Conservation (phyloP, 306 rosid genomes). For the Chamaecrista fasciculata region DNA sequence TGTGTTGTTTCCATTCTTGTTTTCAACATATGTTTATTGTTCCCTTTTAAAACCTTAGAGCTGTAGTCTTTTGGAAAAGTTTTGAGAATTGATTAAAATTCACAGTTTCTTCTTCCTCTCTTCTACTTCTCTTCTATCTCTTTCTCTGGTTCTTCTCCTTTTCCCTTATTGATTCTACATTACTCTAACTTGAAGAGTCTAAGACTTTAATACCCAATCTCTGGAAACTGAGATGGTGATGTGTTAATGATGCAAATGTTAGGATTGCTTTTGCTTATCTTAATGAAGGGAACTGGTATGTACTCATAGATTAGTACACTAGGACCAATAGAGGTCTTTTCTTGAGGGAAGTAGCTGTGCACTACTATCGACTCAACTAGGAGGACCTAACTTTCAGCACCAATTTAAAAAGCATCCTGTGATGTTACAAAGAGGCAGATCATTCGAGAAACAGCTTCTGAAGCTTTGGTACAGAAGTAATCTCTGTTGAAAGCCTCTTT, state of each 20-base stretch:
- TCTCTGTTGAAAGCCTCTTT: not conserved
- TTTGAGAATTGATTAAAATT: no score
- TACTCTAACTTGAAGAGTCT: not conserved
- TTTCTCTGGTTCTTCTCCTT: no score
- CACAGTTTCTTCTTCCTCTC: no score
- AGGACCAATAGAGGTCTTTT: not conserved
- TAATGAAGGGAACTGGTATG: conserved; percentile 8
- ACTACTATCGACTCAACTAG: not conserved
- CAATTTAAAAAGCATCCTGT: not conserved
- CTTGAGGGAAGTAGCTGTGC: not conserved
- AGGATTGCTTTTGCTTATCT: not conserved
- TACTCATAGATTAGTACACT: not conserved
- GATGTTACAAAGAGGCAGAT: not conserved
- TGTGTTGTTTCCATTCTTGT: no score
- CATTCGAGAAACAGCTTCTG: not conserved
- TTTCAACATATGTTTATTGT: no score
- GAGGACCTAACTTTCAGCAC: not conserved
- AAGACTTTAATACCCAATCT: not conserved
- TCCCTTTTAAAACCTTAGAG: no score
- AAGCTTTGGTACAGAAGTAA: not conserved
- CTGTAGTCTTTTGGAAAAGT: no score
- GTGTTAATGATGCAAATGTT: not conserved
- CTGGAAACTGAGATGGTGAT: not conserved
- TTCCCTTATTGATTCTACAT: no score
- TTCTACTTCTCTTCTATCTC: no score